These are phyloP conservation scores for Coemansia sp. DNA, from an alignment of 192 early-diverging fungal species.

Conservation along the genomic window DNA sequence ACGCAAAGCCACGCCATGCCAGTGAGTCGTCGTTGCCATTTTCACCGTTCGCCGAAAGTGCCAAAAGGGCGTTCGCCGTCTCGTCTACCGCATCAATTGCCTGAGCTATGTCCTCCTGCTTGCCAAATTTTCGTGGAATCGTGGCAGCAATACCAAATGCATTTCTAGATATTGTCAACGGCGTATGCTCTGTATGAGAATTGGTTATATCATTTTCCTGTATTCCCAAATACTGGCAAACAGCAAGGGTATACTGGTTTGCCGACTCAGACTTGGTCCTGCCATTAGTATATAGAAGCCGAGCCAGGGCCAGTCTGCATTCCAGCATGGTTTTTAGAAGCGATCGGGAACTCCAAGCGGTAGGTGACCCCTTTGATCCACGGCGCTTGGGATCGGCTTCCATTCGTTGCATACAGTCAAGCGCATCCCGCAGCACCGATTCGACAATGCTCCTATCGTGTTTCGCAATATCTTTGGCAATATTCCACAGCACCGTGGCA, in stretches of 20 bases:
- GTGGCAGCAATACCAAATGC: constrained; percentile 1
- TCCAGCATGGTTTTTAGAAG: constrained; percentile 48
- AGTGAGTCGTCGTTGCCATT: neutral
- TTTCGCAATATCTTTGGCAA: constrained; percentile 35
- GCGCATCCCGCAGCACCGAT: constrained; percentile 14
- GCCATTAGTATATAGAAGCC: neutral
- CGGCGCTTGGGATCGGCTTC: constrained; percentile 14
- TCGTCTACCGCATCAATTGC: constrained; percentile 38
- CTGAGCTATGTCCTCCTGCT: constrained; percentile 38
- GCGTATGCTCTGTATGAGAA: neutral
- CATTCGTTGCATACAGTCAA: constrained; percentile 29
- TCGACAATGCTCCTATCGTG: constrained; percentile 5
- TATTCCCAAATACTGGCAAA: constrained; percentile 39
- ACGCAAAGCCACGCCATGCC: constrained; percentile 11
- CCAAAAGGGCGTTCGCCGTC: constrained; percentile 28
- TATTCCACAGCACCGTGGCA: constrained; percentile 47
- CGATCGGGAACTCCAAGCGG: constrained; percentile 28
- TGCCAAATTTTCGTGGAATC: constrained; percentile 43
- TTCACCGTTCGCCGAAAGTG: neutral
- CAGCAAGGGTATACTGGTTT: constrained; percentile 10
- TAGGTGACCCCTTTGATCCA: constrained; percentile 25
- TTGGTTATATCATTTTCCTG: neutral
- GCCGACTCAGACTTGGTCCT: neutral
- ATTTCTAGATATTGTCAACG: neutral
- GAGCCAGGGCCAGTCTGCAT: constrained; percentile 34